Evolutionary conservation across 306 rosid species (phyloP).

Genomic region (Lablab purpureus): DNA sequence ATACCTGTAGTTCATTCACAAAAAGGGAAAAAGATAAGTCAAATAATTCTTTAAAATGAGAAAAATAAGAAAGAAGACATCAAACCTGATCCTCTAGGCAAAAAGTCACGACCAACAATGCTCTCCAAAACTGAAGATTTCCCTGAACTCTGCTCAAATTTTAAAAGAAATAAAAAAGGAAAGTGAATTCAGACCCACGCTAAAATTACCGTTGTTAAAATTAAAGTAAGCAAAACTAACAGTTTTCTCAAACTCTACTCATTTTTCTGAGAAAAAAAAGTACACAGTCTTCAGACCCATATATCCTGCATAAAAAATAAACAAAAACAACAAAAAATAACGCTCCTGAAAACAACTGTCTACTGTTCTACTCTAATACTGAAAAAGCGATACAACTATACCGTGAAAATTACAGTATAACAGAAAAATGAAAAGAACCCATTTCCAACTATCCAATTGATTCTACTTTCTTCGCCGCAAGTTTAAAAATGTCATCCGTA

Average conservation of each 20-base stretch:
- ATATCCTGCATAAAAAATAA: background rate
- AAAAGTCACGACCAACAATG: constrained; percentile 97
- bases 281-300: background rate
- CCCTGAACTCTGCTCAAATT: constrained; percentile 83
- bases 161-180: background rate
- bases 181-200: background rate
- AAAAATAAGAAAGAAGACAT: background rate
- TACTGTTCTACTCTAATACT: background rate
- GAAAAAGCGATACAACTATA: background rate
- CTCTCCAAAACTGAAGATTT: constrained; percentile 98
- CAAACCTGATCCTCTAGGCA: constrained; percentile 97
- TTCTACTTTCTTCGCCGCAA: background rate
- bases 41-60: background rate
- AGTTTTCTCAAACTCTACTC: background rate
- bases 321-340: background rate
- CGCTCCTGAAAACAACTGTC: background rate
- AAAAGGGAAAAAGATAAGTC: background rate
- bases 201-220: too few relatives aligned
- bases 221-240: background rate
- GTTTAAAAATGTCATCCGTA: background rate
- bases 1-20: constrained; percentile 69
- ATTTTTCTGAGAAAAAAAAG: background rate
- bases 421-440: background rate
- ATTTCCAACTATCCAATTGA: background rate
- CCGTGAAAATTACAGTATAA: background rate